Conservation (phyloP, 306 rosid genomes). For the Castanea crenata region DNA sequence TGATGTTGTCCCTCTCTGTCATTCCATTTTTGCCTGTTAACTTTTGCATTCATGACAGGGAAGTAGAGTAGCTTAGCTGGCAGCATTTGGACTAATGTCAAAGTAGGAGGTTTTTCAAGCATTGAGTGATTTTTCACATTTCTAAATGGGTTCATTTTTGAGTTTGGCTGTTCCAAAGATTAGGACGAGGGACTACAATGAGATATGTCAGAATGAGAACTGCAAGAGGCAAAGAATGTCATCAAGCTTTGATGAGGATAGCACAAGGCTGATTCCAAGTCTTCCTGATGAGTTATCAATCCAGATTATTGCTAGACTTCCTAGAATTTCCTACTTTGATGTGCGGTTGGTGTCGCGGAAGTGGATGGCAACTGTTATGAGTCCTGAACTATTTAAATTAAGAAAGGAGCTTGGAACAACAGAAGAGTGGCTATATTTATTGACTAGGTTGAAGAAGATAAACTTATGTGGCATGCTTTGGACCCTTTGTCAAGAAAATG, state of each 20-base stretch:
- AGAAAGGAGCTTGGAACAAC: conserved; percentile 77
- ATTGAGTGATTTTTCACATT: conserved; percentile 27
- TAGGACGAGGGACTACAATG: conserved; percentile 29
- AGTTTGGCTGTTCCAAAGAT: conserved; percentile 50
- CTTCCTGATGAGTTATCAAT: conserved; percentile 92
- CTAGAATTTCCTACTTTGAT: conserved; percentile 62
- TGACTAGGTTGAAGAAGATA: conserved; percentile 68
- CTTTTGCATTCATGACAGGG: conserved; percentile 12
- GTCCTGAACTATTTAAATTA: conserved; percentile 58
- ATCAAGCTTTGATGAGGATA: conserved; percentile 48
- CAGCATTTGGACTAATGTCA: neutral
- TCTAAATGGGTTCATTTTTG: conserved; percentile 64
- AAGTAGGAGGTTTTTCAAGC: conserved; percentile 21
- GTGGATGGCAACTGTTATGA: conserved; percentile 65
- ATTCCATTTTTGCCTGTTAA: neutral
- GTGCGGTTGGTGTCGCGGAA: conserved; percentile 65
- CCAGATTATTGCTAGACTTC: conserved; percentile 89
- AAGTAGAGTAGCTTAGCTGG: neutral
- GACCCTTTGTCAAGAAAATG: conserved; percentile 74
- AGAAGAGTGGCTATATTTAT: conserved; percentile 88
- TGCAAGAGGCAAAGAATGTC: conserved; percentile 80
- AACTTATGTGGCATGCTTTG: conserved; percentile 70
- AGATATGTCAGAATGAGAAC: conserved; percentile 39
- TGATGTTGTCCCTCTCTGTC: neutral
- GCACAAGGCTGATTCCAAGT: conserved; percentile 66